Conservation (phyloP, 2,329 filamentous ascomycete species). For the Xylariaceae sp. region DNA sequence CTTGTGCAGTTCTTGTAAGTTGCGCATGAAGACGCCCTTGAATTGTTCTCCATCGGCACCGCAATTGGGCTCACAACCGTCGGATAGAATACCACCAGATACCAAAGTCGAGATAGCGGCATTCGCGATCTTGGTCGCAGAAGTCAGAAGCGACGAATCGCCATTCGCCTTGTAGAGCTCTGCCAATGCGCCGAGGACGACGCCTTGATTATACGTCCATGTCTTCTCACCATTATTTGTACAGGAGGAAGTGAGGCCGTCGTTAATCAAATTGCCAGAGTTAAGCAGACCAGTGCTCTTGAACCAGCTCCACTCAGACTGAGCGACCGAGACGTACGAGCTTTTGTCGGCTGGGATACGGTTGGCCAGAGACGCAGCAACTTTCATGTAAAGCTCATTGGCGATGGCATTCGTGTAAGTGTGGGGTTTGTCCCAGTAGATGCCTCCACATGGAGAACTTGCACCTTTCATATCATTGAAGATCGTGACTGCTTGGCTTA, state of each 20-base stretch:
- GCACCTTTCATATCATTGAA: constrained; percentile 52
- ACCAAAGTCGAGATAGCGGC: constrained; percentile 38
- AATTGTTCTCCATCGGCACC: neutral
- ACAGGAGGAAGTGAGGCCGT: constrained; percentile 43
- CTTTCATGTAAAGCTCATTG: constrained; percentile 51
- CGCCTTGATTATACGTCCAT: constrained; percentile 53
- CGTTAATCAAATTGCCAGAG: constrained; percentile 42
- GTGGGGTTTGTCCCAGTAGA: constrained; percentile 52
- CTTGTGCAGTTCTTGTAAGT: neutral
- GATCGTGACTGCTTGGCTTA: constrained; percentile 47
- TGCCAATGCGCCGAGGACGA: constrained; percentile 46
- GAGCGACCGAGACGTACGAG: neutral
- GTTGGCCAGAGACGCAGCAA: constrained; percentile 48
- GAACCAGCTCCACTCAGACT: neutral
- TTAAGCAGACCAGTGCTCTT: constrained; percentile 38
- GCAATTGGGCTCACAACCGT: constrained; percentile 9
- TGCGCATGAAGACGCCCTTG: constrained; percentile 2
- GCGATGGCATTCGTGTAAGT: constrained; percentile 47
- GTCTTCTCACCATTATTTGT: constrained; percentile 40
- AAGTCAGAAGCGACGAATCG: constrained; percentile 35
- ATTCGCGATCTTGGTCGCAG: constrained; percentile 42
- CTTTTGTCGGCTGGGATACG: constrained; percentile 23
- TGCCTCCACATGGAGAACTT: constrained; percentile 47
- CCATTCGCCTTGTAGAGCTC: constrained; percentile 42
- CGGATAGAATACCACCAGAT: constrained; percentile 30